phyloP scores from a whole-genome alignment of 208 protist genomes.

The Trypanosoma brucei region DNA sequence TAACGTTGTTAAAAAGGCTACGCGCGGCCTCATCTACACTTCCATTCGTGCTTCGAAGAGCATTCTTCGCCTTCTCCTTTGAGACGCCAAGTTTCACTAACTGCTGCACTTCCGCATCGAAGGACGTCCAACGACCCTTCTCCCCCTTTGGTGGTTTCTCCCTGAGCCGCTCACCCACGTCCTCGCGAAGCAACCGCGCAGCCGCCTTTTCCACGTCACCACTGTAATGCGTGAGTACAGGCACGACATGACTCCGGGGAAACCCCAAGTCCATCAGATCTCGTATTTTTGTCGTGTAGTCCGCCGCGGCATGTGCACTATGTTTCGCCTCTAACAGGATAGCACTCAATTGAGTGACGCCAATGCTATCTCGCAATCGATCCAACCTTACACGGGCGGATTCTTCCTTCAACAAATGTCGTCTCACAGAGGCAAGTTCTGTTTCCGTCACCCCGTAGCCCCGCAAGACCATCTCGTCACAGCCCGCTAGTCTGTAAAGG shows the following conservation, averaged over 20 bases:
- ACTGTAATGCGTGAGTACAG: conserved; percentile 76
- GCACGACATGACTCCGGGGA: conserved; percentile 29
- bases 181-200: conserved; percentile 51
- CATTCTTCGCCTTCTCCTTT: conserved; percentile 66
- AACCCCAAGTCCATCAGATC: conserved; percentile 57
- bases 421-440: conserved; percentile 58
- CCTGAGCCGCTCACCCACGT: conserved; percentile 41
- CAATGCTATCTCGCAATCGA: conserved; percentile 49
- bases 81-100: conserved; percentile 67
- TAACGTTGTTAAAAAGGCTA: conserved; percentile 33
- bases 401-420: conserved; percentile 47
- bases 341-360: conserved; percentile 30
- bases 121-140: conserved; percentile 59
- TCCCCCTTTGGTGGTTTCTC: conserved; percentile 16
- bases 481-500: conserved; percentile 39
- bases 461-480: conserved; percentile 52
- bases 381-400: conserved; percentile 46
- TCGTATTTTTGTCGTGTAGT: conserved; percentile 58
- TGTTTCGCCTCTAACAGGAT: conserved; percentile 31
- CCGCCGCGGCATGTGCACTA: conserved; percentile 26
- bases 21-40: conserved; percentile 52
- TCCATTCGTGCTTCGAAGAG: conserved; percentile 52
- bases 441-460: conserved; percentile 52
- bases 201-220: conserved; percentile 66
- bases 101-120: conserved; percentile 59